Conservation (phyloP, 257 asterid genomes). For the Linderniella brevidens region DNA sequence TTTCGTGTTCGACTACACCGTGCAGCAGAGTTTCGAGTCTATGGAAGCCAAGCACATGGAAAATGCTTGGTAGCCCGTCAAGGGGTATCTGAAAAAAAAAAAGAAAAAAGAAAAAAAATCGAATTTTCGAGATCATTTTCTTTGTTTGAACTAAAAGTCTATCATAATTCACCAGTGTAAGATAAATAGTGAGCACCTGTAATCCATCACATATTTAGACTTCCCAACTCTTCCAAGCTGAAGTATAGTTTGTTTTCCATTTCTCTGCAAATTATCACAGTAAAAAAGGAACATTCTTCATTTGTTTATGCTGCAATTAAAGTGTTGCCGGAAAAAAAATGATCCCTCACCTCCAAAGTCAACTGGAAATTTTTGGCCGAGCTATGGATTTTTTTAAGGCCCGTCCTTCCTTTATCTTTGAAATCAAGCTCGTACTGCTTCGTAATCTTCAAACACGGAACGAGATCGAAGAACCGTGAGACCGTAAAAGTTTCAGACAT, state of each 20-base stretch:
- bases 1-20: constrained; percentile 20
- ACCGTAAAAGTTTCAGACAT: neutral
- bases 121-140: neutral
- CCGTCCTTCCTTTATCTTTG: constrained; percentile 71
- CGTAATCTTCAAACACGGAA: constrained; percentile 23
- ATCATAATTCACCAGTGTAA: neutral
- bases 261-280: constrained; percentile 18
- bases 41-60: constrained; percentile 83
- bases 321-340: neutral
- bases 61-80: constrained; percentile 89
- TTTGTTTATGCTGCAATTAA: neutral
- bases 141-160: neutral
- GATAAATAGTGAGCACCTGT: constrained; percentile 24
- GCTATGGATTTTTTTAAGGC: constrained; percentile 60
- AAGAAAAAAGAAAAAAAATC: neutral
- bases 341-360: constrained; percentile 49
- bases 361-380: constrained; percentile 85
- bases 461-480: neutral
- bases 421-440: constrained; percentile 66
- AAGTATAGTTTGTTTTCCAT: constrained; percentile 80
- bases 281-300: neutral
- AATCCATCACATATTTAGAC: constrained; percentile 78
- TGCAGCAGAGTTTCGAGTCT: constrained; percentile 85
- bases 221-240: constrained; percentile 86
- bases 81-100: constrained; percentile 57